A percentile compares a stretch with the other conserved stretches of the same genome.
These are phyloP conservation scores for Globisporangium paroecandrum DNA, from an alignment of 352 stramenopile genomes.

Conservation along the genomic window DNA sequence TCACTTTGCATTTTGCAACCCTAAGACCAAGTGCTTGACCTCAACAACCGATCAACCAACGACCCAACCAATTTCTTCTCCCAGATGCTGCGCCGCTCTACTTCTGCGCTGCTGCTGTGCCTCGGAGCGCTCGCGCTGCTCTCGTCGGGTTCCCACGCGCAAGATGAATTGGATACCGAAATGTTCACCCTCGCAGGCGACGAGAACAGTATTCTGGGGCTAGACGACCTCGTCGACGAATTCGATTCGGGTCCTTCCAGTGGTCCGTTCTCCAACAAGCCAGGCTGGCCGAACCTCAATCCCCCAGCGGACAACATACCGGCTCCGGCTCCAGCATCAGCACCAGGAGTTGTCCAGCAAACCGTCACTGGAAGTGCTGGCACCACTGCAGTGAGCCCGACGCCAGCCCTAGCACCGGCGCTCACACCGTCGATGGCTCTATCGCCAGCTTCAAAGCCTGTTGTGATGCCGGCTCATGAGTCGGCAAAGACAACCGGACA, in stretches of 20 bases:
- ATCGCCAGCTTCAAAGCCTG: background rate
- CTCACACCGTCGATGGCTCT: constrained; percentile 5
- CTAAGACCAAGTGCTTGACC: constrained; percentile 10
- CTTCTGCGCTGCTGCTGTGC: background rate
- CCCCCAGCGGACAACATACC: background rate
- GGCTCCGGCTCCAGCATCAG: background rate
- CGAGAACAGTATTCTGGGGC: background rate
- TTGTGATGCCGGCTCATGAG: background rate
- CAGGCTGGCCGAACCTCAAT: constrained; percentile 3
- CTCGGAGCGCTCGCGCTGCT: constrained; percentile 3
- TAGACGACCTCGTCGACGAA: background rate
- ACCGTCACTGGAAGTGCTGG: background rate
- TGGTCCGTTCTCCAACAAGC: constrained; percentile 9
- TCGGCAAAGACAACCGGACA: background rate
- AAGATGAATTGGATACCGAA: background rate
- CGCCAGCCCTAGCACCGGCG: background rate
- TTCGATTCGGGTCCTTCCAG: constrained; percentile 4
- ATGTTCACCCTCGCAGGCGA: background rate
- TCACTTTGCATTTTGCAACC: constrained; percentile 9
- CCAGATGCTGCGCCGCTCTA: background rate
- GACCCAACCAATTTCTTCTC: background rate
- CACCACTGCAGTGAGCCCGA: background rate
- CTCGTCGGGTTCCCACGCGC: background rate
- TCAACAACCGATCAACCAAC: background rate
- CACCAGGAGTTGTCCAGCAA: background rate